Base-by-base conservation (phyloP, 116 monocot genomes). In the Phalaenopsis hybrid region DNA sequence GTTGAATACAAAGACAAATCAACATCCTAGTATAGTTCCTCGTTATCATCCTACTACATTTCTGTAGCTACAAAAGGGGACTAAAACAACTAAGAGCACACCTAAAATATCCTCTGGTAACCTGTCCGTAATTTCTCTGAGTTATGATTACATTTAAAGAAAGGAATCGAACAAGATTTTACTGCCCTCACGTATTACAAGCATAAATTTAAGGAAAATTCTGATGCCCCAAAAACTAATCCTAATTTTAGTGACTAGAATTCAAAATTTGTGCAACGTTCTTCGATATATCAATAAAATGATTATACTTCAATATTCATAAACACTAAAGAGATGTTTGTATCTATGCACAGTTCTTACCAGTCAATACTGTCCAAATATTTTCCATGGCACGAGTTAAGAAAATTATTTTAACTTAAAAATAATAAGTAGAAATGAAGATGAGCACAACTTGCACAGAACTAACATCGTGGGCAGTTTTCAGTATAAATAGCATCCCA, bases 401-500 rank as follows among this genome's bases (percentile, higher is more conserved):
- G 16, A 37, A 72, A 25, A 10, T 8, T 25, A 37, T 37, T 37
- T 37, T 37, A 37, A 3, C 37, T 63, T 7, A 70, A 70, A 33
- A 70, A 8, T 28, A 31, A 70, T 33, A 70, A 37, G 37, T 37
- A 33, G 3, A 70, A 6, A 70, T 1, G 37, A 37, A 37, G 37
- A 50, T 50, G 17, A 34, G 41, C 3, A 72, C 41, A 72, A 34
- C 1, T n/a, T 72, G 41, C 9, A 72, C 17, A 63, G 61, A 78
- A 83, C 90, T 84, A 57, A 92, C 95, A 89, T 87, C 85, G 89
- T 46, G 92, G 92, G 68, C 94, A 94, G 80, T 91, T 94, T 87
- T 94, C 94, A 76, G 87, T 82, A 69, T 94, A 94, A 57, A 94
- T 81, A 77, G 90, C 92, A 80, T 93, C 94, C 98, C 98, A 98